Conservation (phyloP, 2,329 filamentous ascomycete genomes). For the Penicillium psychrosexuale region DNA sequence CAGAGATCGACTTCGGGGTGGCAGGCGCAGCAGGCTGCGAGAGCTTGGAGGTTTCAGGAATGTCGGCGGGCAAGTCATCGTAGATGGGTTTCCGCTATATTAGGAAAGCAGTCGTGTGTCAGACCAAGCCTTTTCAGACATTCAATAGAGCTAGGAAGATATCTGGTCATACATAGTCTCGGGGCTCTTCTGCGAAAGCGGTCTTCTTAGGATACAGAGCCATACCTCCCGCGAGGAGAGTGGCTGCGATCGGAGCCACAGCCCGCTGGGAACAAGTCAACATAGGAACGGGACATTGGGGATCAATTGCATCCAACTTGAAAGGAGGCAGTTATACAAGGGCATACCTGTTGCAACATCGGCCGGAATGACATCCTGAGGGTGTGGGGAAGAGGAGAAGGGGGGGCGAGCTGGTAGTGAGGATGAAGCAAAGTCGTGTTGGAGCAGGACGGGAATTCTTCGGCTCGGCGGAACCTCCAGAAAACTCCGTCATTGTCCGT, state of each 20-base stretch:
- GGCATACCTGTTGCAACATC: slow-evolving; percentile 40
- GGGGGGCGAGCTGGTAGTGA: slow-evolving; percentile 16
- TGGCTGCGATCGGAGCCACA: slow-evolving; percentile 41
- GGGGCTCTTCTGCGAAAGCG: slow-evolving; percentile 44
- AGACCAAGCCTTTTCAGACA: neutral
- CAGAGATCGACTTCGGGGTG: slow-evolving; percentile 16
- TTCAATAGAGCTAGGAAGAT: neutral
- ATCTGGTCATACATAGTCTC: slow-evolving; percentile 32
- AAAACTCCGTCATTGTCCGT: slow-evolving; percentile 34
- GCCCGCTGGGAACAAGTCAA: slow-evolving; percentile 36
- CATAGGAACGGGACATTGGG: slow-evolving; percentile 8
- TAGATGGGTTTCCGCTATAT: slow-evolving; percentile 45
- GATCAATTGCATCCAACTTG: slow-evolving; percentile 12
- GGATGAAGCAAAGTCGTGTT: slow-evolving; percentile 29
- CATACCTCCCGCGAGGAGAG: slow-evolving; percentile 41
- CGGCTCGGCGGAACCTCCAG: slow-evolving; percentile 25
- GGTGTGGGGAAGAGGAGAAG: slow-evolving; percentile 21
- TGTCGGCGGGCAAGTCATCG: slow-evolving; percentile 38
- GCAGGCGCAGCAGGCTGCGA: slow-evolving; percentile 14
- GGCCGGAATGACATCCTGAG: slow-evolving; percentile 41
- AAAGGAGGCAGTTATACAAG: neutral
- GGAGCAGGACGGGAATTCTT: slow-evolving; percentile 29
- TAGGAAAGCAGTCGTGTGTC: slow-evolving; percentile 16
- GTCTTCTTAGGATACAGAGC: slow-evolving; percentile 41
- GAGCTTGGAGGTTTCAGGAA: slow-evolving; percentile 27